Conservation (phyloP, 768 basidiomycete genomes). For the Serendipita sp. region DNA sequence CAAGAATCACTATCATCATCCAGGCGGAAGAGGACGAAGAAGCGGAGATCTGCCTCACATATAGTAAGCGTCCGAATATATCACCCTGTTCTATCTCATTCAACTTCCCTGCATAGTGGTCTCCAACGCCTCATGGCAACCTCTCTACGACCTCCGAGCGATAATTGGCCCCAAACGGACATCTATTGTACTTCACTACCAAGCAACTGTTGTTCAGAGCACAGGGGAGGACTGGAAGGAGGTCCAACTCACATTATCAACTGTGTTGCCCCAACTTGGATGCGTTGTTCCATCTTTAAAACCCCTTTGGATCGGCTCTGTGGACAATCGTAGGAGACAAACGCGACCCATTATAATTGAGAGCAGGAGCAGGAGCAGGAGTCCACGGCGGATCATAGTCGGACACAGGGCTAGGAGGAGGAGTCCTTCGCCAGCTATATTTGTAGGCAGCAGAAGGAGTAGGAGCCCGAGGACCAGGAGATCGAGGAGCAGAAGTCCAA, state of each 20-base stretch:
- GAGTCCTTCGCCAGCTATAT: no score
- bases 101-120: constrained; percentile 25
- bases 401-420: no score
- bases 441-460: no score
- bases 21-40: constrained; percentile 23
- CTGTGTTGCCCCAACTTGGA: constrained; percentile 18
- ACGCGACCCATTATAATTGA: not conserved
- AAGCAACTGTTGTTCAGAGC: constrained; percentile 34
- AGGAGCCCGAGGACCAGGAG: no score
- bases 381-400: no score
- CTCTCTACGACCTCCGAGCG: constrained; percentile 45
- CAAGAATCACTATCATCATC: constrained; percentile 26
- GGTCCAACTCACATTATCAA: constrained; percentile 36
- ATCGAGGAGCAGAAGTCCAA: no score
- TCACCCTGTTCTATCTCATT: not conserved
- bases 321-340: not conserved
- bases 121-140: constrained; percentile 32
- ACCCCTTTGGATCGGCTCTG: constrained; percentile 2
- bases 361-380: not conserved
- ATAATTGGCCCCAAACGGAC: constrained; percentile 24
- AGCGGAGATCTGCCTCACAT: constrained; percentile 35
- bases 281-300: constrained; percentile 12
- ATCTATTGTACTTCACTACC: constrained; percentile 35
- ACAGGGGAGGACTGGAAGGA: constrained; percentile 49
- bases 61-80: constrained; percentile 25